A percentile compares a stretch with the other conserved stretches of the same genome.
These are phyloP conservation scores for Adansonia grandidieri DNA, from an alignment of 441 rosid species.

Conservation along the genomic window DNA sequence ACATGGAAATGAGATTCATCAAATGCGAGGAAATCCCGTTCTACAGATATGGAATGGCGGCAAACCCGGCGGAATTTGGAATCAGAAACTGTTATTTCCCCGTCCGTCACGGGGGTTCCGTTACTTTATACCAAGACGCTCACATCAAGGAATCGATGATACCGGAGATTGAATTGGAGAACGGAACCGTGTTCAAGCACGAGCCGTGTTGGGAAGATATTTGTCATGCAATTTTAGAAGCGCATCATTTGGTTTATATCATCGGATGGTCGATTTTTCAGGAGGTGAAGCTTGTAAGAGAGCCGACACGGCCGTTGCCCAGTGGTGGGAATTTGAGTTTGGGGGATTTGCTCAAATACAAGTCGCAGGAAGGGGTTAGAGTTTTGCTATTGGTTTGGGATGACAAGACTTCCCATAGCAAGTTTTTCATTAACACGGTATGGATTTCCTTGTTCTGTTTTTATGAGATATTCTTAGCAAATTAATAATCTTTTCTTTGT, in stretches of 20 bases:
- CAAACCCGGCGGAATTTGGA: conserved; percentile 38
- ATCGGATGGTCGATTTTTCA: conserved; percentile 81
- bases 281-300: conserved; percentile 69
- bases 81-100: conserved; percentile 72
- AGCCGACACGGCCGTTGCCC: conserved; percentile 59
- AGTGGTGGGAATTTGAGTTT: conserved; percentile 63
- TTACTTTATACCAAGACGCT: conserved; percentile 84
- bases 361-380: conserved; percentile 83
- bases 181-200: conserved; percentile 50
- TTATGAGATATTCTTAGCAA: not conserved
- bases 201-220: conserved; percentile 87
- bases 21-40: conserved; percentile 50
- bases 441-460: not conserved
- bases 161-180: conserved; percentile 66
- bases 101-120: conserved; percentile 53
- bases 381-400: conserved; percentile 87
- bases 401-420: conserved; percentile 80
- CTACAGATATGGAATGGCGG: conserved; percentile 51
- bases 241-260: conserved; percentile 78
- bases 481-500: not conserved
- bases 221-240: conserved; percentile 76
- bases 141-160: conserved; percentile 50
- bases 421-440: conserved; percentile 76
- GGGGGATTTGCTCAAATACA: conserved; percentile 78
- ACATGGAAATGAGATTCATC: conserved; percentile 55